Percentiles rank a stretch among this genome's conserved stretches.
phyloP scores from a whole-genome alignment of 371 early-diverging fungal genomes.

The Nematocida sp. region DNA sequence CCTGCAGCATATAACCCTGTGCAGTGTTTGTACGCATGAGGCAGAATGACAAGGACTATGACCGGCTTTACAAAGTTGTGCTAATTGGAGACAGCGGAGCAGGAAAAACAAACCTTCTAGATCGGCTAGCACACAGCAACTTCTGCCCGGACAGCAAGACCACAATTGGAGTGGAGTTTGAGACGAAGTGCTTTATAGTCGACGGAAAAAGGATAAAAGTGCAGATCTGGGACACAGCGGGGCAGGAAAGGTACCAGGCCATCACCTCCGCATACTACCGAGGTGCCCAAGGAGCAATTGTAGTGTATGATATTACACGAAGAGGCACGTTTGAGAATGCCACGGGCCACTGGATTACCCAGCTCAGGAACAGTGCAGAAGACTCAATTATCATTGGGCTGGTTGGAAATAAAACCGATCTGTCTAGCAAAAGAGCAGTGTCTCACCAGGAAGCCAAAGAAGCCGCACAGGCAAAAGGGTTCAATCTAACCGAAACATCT shows the following conservation, averaged over 20 bases:
- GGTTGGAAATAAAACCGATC: constrained; percentile 97
- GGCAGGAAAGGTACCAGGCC: constrained; percentile 67
- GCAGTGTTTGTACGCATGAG: constrained; percentile 10
- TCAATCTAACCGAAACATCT: constrained; percentile 78
- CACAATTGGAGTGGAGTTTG: constrained; percentile 97
- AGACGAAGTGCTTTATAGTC: constrained; percentile 86
- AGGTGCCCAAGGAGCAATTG: constrained; percentile 93
- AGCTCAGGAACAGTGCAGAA: constrained; percentile 90
- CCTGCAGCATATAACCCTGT: not conserved
- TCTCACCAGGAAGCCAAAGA: constrained; percentile 87
- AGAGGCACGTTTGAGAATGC: constrained; percentile 80
- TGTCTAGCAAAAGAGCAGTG: constrained; percentile 83
- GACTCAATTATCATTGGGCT: constrained; percentile 92
- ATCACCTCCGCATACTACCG: constrained; percentile 79
- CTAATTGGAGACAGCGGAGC: constrained; percentile 98
- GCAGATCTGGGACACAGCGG: constrained; percentile 95
- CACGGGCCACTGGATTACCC: constrained; percentile 88
- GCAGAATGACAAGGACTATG: constrained; percentile 65
- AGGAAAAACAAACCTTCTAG: constrained; percentile 95
- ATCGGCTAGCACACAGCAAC: constrained; percentile 89
- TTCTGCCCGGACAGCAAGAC: constrained; percentile 91
- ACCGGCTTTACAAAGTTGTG: constrained; percentile 75
- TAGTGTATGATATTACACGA: constrained; percentile 96
- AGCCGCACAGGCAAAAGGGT: constrained; percentile 74
- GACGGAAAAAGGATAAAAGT: constrained; percentile 92